These are phyloP conservation scores for Raphanus raphanistrum DNA, from an alignment of 345 rosid species.

Conservation along the genomic window DNA sequence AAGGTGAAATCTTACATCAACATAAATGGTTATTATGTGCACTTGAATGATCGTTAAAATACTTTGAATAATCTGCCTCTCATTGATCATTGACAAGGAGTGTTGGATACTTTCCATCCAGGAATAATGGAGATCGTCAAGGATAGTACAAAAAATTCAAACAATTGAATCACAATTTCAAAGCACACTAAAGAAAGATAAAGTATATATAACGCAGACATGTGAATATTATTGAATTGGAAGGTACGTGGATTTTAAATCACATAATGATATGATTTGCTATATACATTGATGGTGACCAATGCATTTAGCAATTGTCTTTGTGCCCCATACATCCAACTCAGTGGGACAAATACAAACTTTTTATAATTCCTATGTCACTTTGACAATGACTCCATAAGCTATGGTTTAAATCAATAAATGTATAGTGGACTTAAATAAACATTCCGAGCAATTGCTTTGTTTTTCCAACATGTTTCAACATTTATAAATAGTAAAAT, in stretches of 20 bases:
- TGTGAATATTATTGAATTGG: slow-evolving; percentile 35
- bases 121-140: slow-evolving; percentile 10
- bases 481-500: neutral
- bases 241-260: slow-evolving; percentile 8
- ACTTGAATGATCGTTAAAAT: neutral
- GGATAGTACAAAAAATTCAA: slow-evolving; percentile 15
- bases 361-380: slow-evolving; percentile 32
- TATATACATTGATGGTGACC: slow-evolving; percentile 27
- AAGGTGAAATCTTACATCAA: neutral
- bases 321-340: slow-evolving; percentile 19
- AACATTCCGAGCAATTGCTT: neutral
- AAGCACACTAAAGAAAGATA: slow-evolving; percentile 25
- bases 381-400: slow-evolving; percentile 29
- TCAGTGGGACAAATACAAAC: slow-evolving; percentile 34
- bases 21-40: neutral
- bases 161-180: slow-evolving; percentile 28
- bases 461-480: neutral
- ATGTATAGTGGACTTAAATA: slow-evolving; percentile 13
- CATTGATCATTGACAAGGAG: slow-evolving; percentile 33
- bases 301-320: slow-evolving; percentile 28
- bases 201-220: slow-evolving; percentile 28
- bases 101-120: neutral
- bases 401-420: slow-evolving; percentile 29
- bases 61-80: neutral
- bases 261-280: slow-evolving; percentile 37